Percentiles rank a stretch among this genome's conserved stretches.
phyloP scores from a whole-genome alignment of 768 basidiomycete genomes.

The Cystofilobasidium macerans region DNA sequence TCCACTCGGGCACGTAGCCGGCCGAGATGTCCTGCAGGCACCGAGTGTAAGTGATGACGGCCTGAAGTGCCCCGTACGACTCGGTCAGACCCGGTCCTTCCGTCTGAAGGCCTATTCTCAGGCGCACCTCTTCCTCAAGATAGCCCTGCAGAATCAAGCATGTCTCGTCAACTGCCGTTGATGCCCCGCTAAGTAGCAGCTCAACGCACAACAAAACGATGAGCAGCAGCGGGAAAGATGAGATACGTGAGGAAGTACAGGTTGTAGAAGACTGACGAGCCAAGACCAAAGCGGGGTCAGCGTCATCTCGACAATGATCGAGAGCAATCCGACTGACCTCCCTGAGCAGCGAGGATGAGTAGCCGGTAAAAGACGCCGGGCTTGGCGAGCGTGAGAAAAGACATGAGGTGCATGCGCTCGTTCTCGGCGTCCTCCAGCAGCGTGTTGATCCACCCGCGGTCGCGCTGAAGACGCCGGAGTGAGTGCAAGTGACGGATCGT shows the following conservation, averaged over 20 bases:
- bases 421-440: constrained; percentile 84
- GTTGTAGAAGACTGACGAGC: constrained; percentile 45
- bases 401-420: constrained; percentile 94
- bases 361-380: constrained; percentile 71
- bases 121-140: constrained; percentile 74
- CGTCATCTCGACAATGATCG: neutral
- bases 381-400: constrained; percentile 83
- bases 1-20: constrained; percentile 43
- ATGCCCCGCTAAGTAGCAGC: too few species aligned
- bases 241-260: constrained; percentile 59
- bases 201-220: constrained; percentile 33
- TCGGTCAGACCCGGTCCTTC: too few species aligned
- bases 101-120: too few species aligned
- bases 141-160: neutral
- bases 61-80: too few species aligned
- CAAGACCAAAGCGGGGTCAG: constrained; percentile 29
- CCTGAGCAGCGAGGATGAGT: constrained; percentile 79
- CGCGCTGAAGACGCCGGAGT: constrained; percentile 60
- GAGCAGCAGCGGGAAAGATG: constrained; percentile 25
- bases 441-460: constrained; percentile 78
- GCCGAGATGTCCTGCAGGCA: constrained; percentile 65
- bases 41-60: constrained; percentile 44
- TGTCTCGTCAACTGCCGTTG: too few species aligned
- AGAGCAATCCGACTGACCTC: constrained; percentile 34
- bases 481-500: constrained; percentile 70